Conservation (phyloP, 1,139 yeast genomes). For the Taiozyma sp. region DNA sequence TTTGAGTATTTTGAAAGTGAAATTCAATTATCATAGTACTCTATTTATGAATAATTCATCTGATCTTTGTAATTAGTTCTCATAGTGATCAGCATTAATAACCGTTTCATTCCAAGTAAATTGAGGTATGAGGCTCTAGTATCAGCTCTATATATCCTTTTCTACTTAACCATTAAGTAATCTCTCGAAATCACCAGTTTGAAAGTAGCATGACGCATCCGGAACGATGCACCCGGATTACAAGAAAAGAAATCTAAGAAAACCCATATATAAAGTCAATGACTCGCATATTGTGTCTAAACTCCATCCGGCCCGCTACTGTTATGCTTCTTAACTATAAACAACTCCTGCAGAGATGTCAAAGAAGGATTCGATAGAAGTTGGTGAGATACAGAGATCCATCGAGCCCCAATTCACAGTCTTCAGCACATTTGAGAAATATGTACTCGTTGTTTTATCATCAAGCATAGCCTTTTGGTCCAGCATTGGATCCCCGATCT, state of each 20-base stretch:
- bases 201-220: background rate
- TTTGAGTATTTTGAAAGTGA: no score
- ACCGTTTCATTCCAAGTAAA: no score
- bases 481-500: slow-evolving; percentile 64
- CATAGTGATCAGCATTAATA: no score
- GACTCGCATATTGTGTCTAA: background rate
- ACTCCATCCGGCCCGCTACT: background rate
- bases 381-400: background rate
- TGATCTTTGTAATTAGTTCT: no score
- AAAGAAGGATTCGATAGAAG: background rate
- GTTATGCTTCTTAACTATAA: background rate
- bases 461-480: slow-evolving; percentile 54
- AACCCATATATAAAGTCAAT: background rate
- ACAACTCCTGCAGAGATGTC: background rate
- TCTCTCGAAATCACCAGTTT: background rate
- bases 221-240: background rate
- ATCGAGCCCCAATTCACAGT: slow-evolving; percentile 25
- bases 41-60: no score
- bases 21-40: no score
- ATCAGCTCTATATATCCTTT: background rate
- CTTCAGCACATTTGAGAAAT: slow-evolving; percentile 32
- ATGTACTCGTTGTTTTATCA: slow-evolving; percentile 33
- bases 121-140: no score
- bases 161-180: no score
- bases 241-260: background rate